Base-by-base conservation (phyloP, 495 filamentous ascomycete genomes). In the Hypoxylon fuscum region DNA sequence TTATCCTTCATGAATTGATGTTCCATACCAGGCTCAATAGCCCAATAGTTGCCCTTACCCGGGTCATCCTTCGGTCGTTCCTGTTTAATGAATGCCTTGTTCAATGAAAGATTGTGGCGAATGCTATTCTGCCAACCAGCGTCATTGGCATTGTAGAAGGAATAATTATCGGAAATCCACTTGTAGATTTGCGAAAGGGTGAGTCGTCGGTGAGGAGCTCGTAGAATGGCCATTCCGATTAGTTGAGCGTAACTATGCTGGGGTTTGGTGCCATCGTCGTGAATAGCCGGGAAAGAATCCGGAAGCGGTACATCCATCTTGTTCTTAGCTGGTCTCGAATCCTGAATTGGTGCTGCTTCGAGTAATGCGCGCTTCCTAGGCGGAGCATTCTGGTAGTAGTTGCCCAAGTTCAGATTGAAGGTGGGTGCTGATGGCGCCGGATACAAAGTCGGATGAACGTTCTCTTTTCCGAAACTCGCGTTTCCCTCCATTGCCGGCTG, bases 101-200 rank as follows among this genome's bases (percentile, higher is more conserved):
- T 97, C 18, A 98, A 80, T 68, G 91, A 96, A n/a, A 98, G 87
- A 59, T 98, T 98, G 69, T 98, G 95, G 1, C 95, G 89, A 73
- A 98, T 98, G 77, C 94, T 97, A 72, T 98, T 98, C 75, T 97
- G 93, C 95, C 95, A 98, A 21, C 95, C 94, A 4, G 90, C 83
- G 52, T 96, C 92, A 29, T 87, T 83, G 14, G 86, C 84, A 53
- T 87, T 87, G 77, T 97, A 98, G 74, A 90, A 96, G 2, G 83
- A 85, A 72, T 91, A 98, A 3, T 89, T 95, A 70, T 98, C 92
- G 0, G 91, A 92, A 56, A 98, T 98, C 95, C 95, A 98, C 69
- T 95, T 96, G 84, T 98, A 98, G 60, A 98, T 98, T 71, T 97
- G 93, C n/a, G 93, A 87, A 1, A 98, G 81, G 1, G 95, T 97